Percentiles rank a stretch among this genome's conserved stretches.
Evolutionary conservation across 169 alveolate species (phyloP).

Genomic region (Cryptosporidium felis): DNA sequence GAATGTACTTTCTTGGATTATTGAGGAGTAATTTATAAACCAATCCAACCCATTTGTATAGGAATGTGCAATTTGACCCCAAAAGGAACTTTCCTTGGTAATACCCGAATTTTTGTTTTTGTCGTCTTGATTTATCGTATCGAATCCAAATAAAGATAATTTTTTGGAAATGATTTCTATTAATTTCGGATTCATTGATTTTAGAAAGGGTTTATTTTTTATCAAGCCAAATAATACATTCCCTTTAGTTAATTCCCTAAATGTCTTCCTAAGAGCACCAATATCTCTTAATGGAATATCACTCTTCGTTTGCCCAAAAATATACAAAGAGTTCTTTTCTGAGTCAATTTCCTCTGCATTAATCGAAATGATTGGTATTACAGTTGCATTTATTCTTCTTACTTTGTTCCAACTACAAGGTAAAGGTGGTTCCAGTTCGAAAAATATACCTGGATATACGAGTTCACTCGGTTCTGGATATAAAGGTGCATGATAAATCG

Average conservation of each 20-base stretch:
- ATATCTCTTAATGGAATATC: constrained; percentile 18
- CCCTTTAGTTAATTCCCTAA: neutral
- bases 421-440: constrained; percentile 40
- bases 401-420: constrained; percentile 56
- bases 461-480: constrained; percentile 22
- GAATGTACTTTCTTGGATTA: constrained; percentile 17
- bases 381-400: neutral
- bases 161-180: neutral
- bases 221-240: neutral
- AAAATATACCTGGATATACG: constrained; percentile 54
- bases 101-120: neutral
- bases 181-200: neutral
- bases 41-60: constrained; percentile 65
- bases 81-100: neutral
- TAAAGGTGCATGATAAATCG: constrained; percentile 64
- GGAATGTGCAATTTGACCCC: constrained; percentile 17
- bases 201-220: neutral
- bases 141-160: constrained; percentile 12
- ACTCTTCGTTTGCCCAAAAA: constrained; percentile 30
- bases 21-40: neutral
- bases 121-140: neutral
- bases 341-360: neutral
- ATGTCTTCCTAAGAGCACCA: neutral
- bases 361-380: constrained; percentile 8
- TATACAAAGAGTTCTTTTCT: neutral